Conservation (phyloP, 2,329 filamentous ascomycete species). For the Rosellinia necatrix region DNA sequence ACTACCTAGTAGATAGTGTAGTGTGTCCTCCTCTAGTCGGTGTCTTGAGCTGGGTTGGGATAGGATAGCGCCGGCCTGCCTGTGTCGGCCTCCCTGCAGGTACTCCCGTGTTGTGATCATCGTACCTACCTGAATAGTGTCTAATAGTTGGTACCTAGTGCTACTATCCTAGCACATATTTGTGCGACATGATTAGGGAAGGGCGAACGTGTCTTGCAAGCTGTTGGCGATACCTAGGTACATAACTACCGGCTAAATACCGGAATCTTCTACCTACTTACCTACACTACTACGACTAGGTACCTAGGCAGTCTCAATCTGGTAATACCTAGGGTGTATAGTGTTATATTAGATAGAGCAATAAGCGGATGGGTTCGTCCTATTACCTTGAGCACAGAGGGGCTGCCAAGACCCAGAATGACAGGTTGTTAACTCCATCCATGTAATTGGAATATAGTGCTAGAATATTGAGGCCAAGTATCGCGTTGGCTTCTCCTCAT, state of each 20-base stretch:
- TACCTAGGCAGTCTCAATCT: too few relatives aligned
- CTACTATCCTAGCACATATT: background rate
- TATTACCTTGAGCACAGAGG: background rate
- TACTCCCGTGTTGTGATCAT: conserved; percentile 9
- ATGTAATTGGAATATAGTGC: conserved; percentile 3
- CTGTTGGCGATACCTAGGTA: too few relatives aligned
- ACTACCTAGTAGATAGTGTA: background rate
- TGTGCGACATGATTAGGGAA: too few relatives aligned
- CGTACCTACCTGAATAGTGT: too few relatives aligned
- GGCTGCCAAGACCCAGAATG: conserved; percentile 35
- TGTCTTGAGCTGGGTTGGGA: too few relatives aligned
- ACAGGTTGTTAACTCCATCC: conserved; percentile 35
- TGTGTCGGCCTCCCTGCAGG: conserved; percentile 4
- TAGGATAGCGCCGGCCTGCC: background rate
- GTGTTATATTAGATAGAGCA: background rate
- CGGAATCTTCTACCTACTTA: too few relatives aligned
- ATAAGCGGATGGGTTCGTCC: background rate
- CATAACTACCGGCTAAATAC: too few relatives aligned
- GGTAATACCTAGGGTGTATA: too few relatives aligned
- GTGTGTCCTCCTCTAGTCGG: too few relatives aligned
- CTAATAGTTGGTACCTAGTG: background rate
- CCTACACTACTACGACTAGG: too few relatives aligned
- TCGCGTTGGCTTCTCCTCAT: conserved; percentile 3
- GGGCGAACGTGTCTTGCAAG: background rate
- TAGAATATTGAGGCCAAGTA: background rate